Evolutionary conservation across 768 basidiomycete species (phyloP), one percentile per base, ranked within the genome.

Genomic region (Macrocybe gigantea): DNA sequence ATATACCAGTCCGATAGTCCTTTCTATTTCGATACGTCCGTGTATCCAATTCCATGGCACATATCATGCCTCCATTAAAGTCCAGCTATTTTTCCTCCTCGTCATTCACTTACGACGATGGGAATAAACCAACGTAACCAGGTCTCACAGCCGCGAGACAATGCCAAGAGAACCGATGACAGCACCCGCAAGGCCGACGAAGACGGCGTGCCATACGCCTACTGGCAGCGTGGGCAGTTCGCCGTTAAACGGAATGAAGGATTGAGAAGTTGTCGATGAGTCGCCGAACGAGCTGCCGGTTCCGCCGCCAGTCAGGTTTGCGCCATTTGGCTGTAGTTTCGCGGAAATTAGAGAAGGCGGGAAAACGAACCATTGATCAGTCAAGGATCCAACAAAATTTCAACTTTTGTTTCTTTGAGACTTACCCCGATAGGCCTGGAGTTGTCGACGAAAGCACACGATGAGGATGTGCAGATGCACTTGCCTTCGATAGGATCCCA

Each of bases 401-500:
- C 22, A 22, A 4, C 22, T 1, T 22, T 22, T 22, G 22, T 22
- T 22, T 22, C 22, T 2, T 22, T 50, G 32, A 11, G 31, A 66
- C 79, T 14, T 60, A 84, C 83, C 51, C 83, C 83, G 35, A 86
- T 82, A 5, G 82, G 74, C 37, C 82, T 69, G 13, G 82, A 76
- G 38, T 72, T 62, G 56, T 91, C 88, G 3, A 63, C 61, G 63
- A 89, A 90, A 1, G 72, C 66, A 61, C 89, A 90, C 1, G 64
- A 66, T 44, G 50, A 53, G 1, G 75, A 72, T 0, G 64, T 73
- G 64, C 87, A 90, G 44, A 82, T 64, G 54, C 88, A 90, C 34
- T 70, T 64, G 55, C 79, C 82, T 29, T 53, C 69, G 44, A 88
- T 73, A 1, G 88, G 88, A 61, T 90, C 87, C 85, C 85, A 89